Conservation (phyloP, 768 basidiomycete species). For the Xerocomus potaroensis region DNA sequence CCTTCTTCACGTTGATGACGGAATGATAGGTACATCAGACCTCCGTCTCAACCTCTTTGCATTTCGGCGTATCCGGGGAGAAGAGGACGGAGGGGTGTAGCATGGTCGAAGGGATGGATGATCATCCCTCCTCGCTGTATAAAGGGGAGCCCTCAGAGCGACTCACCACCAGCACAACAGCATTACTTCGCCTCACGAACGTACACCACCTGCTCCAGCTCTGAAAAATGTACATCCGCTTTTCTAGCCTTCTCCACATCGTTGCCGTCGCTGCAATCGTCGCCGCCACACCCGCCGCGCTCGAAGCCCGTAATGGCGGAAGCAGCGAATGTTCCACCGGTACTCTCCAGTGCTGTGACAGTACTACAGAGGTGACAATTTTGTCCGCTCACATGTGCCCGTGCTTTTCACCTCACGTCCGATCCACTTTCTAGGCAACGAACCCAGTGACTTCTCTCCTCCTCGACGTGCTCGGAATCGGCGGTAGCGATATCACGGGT, state of each 20-base stretch:
- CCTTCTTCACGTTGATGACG: background rate
- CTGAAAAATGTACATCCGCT: constrained; percentile 8
- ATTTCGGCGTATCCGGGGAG: background rate
- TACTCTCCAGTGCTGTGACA: constrained; percentile 6
- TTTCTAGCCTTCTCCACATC: background rate
- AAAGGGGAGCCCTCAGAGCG: background rate
- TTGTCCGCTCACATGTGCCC: too few species aligned
- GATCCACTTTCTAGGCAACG: background rate
- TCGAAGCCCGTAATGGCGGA: background rate
- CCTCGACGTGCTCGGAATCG: background rate
- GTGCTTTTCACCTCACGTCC: background rate
- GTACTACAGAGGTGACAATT: background rate
- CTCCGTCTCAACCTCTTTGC: background rate
- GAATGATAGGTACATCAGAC: background rate
- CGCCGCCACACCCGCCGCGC: constrained; percentile 1
- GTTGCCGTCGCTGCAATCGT: constrained; percentile 1
- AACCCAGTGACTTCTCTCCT: background rate
- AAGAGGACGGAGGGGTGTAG: background rate
- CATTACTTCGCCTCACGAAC: background rate
- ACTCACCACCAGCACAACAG: background rate
- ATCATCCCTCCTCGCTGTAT: background rate
- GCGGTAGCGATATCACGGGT: background rate
- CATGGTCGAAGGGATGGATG: too few species aligned
- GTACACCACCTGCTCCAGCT: background rate
- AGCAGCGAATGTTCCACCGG: constrained; percentile 10